Evolutionary conservation across 345 rosid genomes (phyloP), one percentile per base, ranked within the genome.

Genomic region (Dovyalis caffra): DNA sequence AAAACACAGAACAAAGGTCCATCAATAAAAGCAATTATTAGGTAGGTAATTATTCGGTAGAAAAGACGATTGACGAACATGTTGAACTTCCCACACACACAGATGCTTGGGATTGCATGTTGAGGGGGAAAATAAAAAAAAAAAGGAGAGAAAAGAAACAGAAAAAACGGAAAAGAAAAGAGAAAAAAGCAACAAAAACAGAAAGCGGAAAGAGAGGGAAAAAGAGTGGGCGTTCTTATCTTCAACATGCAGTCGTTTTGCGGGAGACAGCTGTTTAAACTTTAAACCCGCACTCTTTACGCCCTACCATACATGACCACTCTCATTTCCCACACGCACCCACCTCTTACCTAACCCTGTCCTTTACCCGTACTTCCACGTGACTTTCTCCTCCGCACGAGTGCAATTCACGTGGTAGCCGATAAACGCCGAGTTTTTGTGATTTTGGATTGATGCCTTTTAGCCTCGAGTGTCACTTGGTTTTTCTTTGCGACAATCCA

Each of bases 221-320:
- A 3, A 29, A 11, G 37, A 33, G 4, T 16, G 57, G 10, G 26
- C 14, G 63, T 35, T 12, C 25, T 18, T 10, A 12, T 38, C n/a
- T 23, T 1, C 51, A 72, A 38, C 57, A 32, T 25, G 72, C 68
- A 69, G 33, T 33, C 33, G 69, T 68, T 72, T 51, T 77, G 74
- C 77, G 81, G 81, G 71, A 67, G 58, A 81, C 82, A 81, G 85
- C 85, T 81, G 83, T 75, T 20, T 29, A 51, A 66, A n/a, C 11
- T 75, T 20, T 29, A 51, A 66, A n/a, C 11, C 60, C 25, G 14
- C 60, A 0, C 26, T 20, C 23, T n/a, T 49, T 6, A 23, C 60
- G 0, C 26, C 28, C 60, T 9, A 1, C 60, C 16, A 43, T 25
- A 6, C 65, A 65, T 23, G 1, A 25, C 71, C 66, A 62, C 68